Evolutionary conservation across 129 eudicot genomes (phyloP).

Genomic region (Helichrysum umbraculigerum): DNA sequence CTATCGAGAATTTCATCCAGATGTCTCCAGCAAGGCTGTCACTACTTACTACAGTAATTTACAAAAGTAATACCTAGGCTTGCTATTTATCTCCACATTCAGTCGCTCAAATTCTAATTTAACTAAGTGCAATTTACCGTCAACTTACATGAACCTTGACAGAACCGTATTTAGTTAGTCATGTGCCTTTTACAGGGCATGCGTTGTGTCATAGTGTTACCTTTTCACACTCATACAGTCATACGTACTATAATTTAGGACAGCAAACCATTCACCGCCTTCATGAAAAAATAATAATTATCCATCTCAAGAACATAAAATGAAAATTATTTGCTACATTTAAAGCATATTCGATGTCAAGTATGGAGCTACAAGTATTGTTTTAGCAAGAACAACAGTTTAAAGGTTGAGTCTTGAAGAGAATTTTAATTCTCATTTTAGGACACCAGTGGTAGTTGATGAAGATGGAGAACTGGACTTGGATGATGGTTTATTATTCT

Average conservation of each 20-base stretch:
- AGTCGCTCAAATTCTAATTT: conserved; percentile 19
- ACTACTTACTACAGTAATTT: conserved; percentile 14
- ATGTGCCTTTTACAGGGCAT: neutral
- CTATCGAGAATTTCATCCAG: conserved; percentile 11
- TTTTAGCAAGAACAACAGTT: conserved; percentile 7
- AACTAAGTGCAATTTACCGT: conserved; percentile 1
- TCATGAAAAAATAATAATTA: neutral
- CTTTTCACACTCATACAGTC: neutral
- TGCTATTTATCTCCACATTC: conserved; percentile 5
- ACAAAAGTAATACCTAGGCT: conserved; percentile 3
- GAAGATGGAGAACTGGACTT: too few species aligned
- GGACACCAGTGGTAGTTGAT: neutral
- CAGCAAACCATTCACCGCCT: neutral
- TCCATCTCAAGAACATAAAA: neutral
- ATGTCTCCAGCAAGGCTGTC: conserved; percentile 8
- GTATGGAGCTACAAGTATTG: neutral
- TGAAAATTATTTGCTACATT: neutral
- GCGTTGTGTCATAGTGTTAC: neutral
- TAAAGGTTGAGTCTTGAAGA: neutral
- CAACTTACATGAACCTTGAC: neutral
- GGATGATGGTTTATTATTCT: too few species aligned
- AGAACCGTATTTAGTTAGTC: neutral
- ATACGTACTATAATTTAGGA: neutral
- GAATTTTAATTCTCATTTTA: neutral
- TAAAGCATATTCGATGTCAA: neutral